These are phyloP conservation scores for Stemphylium vesicarium DNA, from an alignment of 2,329 filamentous ascomycete species.

Conservation along the genomic window DNA sequence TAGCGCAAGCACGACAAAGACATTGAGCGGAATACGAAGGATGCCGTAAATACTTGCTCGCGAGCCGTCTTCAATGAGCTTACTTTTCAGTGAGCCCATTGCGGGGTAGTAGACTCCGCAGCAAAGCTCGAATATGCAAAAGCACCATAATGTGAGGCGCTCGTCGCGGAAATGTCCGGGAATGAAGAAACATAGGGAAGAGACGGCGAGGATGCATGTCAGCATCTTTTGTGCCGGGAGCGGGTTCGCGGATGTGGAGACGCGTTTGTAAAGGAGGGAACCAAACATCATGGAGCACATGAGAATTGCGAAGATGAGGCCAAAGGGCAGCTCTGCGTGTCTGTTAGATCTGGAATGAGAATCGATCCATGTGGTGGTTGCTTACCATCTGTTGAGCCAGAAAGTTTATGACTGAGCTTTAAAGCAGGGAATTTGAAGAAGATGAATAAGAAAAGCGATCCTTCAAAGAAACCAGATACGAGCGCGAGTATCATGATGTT, in stretches of 20 bases:
- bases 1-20: slow-evolving; percentile 42
- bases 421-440: slow-evolving; percentile 67
- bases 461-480: slow-evolving; percentile 65
- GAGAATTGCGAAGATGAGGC: slow-evolving; percentile 63
- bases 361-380: background rate
- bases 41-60: slow-evolving; percentile 64
- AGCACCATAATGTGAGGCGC: slow-evolving; percentile 62
- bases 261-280: slow-evolving; percentile 60
- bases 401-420: slow-evolving; percentile 42
- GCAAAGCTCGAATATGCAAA: slow-evolving; percentile 64
- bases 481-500: slow-evolving; percentile 60
- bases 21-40: slow-evolving; percentile 64
- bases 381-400: slow-evolving; percentile 38
- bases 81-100: slow-evolving; percentile 62
- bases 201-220: slow-evolving; percentile 33
- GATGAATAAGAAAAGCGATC: slow-evolving; percentile 67
- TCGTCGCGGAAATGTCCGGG: slow-evolving; percentile 50
- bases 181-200: slow-evolving; percentile 40
- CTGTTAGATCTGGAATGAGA: slow-evolving; percentile 7
- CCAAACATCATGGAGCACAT: slow-evolving; percentile 67
- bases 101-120: slow-evolving; percentile 65
- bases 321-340: slow-evolving; percentile 49
- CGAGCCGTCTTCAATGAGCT: slow-evolving; percentile 60
- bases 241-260: slow-evolving; percentile 31
- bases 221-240: slow-evolving; percentile 37